Evolutionary conservation across 495 filamentous ascomycete species (phyloP).

Genomic region (Pyrenopolyporus hunteri): DNA sequence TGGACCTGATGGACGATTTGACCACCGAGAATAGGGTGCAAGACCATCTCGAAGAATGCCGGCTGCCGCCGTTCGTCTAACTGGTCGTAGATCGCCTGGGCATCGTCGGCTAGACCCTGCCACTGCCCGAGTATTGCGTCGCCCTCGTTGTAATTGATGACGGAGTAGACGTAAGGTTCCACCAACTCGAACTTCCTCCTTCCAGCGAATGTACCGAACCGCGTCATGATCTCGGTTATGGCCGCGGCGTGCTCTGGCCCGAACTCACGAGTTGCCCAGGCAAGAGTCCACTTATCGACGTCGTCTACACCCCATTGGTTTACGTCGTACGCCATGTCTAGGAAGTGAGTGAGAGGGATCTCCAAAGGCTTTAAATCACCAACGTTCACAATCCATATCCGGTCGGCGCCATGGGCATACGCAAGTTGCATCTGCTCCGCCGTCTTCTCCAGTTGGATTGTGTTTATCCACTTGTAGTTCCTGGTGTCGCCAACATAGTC

Average conservation of each 20-base stretch:
- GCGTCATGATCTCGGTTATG: constrained; percentile 62
- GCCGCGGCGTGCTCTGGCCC: constrained; percentile 53
- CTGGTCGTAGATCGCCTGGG: constrained; percentile 61
- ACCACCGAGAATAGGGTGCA: constrained; percentile 70
- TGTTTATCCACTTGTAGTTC: constrained; percentile 76
- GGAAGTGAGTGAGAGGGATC: constrained; percentile 69
- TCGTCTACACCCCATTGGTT: constrained; percentile 60
- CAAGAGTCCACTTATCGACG: constrained; percentile 60
- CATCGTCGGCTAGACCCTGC: constrained; percentile 58
- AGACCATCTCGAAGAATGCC: constrained; percentile 72
- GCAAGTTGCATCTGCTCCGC: constrained; percentile 69
- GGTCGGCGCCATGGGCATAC: constrained; percentile 64
- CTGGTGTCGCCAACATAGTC: constrained; percentile 72
- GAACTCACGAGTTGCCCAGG: constrained; percentile 68
- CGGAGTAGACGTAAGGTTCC: constrained; percentile 65
- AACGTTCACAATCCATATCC: constrained; percentile 80
- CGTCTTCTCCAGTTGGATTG: constrained; percentile 68
- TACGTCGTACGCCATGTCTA: constrained; percentile 71
- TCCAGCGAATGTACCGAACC: constrained; percentile 66
- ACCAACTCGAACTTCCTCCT: constrained; percentile 74
- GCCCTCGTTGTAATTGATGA: constrained; percentile 75
- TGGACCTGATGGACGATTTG: constrained; percentile 67
- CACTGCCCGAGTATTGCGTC: constrained; percentile 69
- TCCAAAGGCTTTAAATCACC: constrained; percentile 75
- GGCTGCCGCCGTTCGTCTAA: constrained; percentile 55